Evolutionary conservation across 257 asterid genomes (phyloP).

Genomic region (Lavandula angustifolia): DNA sequence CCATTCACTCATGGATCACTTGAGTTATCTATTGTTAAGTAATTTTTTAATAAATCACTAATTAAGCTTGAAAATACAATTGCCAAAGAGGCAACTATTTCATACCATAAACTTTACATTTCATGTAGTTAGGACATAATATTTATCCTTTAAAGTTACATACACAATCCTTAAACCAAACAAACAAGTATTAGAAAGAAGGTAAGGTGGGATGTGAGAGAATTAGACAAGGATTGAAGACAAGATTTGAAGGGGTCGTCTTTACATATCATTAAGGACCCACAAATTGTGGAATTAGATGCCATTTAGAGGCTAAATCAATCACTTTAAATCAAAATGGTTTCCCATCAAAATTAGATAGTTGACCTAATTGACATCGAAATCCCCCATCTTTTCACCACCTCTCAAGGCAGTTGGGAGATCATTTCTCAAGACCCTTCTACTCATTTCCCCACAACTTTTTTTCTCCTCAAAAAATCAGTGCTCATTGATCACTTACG

Average conservation of each 20-base stretch:
- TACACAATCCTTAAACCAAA: slow-evolving; percentile 2
- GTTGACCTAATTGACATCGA: slow-evolving; percentile 36
- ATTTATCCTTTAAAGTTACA: background rate
- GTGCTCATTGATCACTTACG: background rate
- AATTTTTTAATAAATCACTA: no score
- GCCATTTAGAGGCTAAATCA: slow-evolving; percentile 40
- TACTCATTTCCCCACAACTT: slow-evolving; percentile 21
- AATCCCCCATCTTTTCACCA: slow-evolving; percentile 37
- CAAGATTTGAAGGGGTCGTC: slow-evolving; percentile 40
- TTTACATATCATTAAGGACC: slow-evolving; percentile 44
- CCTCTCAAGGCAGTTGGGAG: slow-evolving; percentile 40
- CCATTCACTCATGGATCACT: slow-evolving; percentile 24
- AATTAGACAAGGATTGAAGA: slow-evolving; percentile 32
- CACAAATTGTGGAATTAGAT: slow-evolving; percentile 45
- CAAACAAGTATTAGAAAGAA: background rate
- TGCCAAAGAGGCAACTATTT: no score
- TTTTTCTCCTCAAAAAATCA: background rate
- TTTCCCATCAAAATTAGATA: slow-evolving; percentile 38
- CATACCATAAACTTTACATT: no score
- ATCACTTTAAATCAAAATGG: slow-evolving; percentile 34
- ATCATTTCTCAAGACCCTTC: slow-evolving; percentile 37
- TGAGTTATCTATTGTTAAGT: no score
- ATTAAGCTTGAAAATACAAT: background rate
- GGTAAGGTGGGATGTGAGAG: slow-evolving; percentile 5
- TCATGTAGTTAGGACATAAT: slow-evolving; percentile 10